Base-by-base conservation (phyloP, 1,284 basidiomycete genomes). In the Lentinula novae-zelandiae region DNA sequence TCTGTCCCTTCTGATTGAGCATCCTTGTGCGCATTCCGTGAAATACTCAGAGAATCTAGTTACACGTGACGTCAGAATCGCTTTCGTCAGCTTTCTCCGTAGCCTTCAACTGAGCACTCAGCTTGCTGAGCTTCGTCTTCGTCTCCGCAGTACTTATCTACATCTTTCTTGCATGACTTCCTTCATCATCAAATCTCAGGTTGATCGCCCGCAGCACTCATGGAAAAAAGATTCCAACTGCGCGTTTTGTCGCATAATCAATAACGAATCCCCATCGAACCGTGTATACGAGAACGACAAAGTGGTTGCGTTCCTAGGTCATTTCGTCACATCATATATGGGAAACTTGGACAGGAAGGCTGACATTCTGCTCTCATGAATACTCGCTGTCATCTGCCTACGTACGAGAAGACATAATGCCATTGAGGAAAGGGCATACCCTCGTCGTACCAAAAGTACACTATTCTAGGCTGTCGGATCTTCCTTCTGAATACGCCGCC, bases 391-490 rank as follows among this genome's bases (percentile, higher is more conserved):
- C 15, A 12, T 31, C n/a, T 5, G 36, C 20, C 39, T 6, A 57
- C 5, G 42, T 22, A 51, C 7, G 31, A 42, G 36, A 49, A 88
- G 88, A 92, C 72, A 90, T 92, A 60, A 73, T 88, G 44, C 89
- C 90, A 1, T 71, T 93, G 38, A 75, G 90, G 48, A 75, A 71
- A 39, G 90, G 89, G 0, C 88, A 90, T 70, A 81, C 82, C 2
- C 80, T 92, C 7, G 81, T 90, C 13, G 81, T 90, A 63, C 88
- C 89, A 1, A 90, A 89, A 67, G 68, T 70, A 9, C 89, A 90
- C 65, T 79, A 77, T 61, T 72, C 82, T 27, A 76, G 83, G 44
- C 71, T 90, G 36, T 88, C 87, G 2, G 86, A 90, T 55, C 75
- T 90, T 5, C 82, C 87, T 1, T 71, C 78, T n/a, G 83, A 85